A percentile compares a stretch with the other conserved stretches of the same genome.
These are phyloP conservation scores for Fusarium sp. DNA, from an alignment of 2,329 filamentous ascomycete species.

Conservation along the genomic window DNA sequence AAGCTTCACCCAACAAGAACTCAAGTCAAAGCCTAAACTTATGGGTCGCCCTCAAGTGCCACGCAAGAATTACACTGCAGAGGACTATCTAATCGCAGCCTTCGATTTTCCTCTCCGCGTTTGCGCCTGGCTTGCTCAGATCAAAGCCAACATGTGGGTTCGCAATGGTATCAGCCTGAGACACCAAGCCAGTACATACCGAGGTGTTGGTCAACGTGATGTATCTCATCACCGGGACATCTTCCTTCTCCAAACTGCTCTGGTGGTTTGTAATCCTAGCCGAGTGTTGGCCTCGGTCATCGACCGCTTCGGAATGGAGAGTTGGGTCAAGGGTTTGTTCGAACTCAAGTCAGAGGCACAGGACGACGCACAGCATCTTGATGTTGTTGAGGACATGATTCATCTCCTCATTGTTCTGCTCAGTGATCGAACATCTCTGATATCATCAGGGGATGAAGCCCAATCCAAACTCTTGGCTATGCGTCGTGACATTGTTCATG, in stretches of 20 bases:
- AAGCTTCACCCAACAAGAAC: constrained; percentile 76
- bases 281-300: constrained; percentile 89
- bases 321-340: constrained; percentile 89
- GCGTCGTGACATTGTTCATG: constrained; percentile 90
- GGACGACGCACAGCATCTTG: constrained; percentile 88
- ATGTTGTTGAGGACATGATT: constrained; percentile 95
- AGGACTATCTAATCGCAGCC: constrained; percentile 85
- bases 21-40: constrained; percentile 72
- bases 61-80: constrained; percentile 68
- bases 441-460: constrained; percentile 74
- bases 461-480: constrained; percentile 77
- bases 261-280: constrained; percentile 86
- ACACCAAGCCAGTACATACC: constrained; percentile 94
- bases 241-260: constrained; percentile 89
- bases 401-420: constrained; percentile 92
- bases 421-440: constrained; percentile 86
- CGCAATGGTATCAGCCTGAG: constrained; percentile 95
- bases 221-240: constrained; percentile 95
- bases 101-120: constrained; percentile 95
- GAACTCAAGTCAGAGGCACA: constrained; percentile 77
- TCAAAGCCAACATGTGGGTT: constrained; percentile 99
- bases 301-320: constrained; percentile 88
- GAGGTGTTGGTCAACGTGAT: constrained; percentile 88
- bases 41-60: constrained; percentile 71
- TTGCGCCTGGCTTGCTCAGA: constrained; percentile 96